Percentiles rank a stretch among this genome's conserved stretches.
These are phyloP conservation scores for Candida albicans DNA, from an alignment of 1,139 yeast species.

Conservation along the genomic window DNA sequence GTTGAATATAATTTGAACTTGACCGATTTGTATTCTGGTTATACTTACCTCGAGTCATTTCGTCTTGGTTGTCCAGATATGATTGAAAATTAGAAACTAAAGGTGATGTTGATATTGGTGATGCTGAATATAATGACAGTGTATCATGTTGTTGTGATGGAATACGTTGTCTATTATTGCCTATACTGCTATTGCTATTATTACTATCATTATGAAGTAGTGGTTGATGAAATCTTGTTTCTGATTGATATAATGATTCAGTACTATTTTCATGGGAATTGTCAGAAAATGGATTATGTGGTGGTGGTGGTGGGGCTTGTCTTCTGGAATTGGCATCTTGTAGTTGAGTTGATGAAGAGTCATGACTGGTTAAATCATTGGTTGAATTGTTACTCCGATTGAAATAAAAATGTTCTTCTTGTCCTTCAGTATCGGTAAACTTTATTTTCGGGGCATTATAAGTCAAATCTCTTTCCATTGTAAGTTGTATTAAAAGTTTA, in stretches of 20 bases:
- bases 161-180: background rate
- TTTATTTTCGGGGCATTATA: slow-evolving; percentile 9
- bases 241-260: background rate
- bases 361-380: background rate
- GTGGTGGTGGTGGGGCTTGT: background rate
- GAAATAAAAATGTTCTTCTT: slow-evolving; percentile 5
- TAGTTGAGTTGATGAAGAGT: background rate
- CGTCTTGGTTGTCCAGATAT: no score
- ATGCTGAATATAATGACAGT: slow-evolving; percentile 3
- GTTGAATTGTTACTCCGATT: background rate
- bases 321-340: background rate
- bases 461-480: slow-evolving; percentile 12
- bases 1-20: no score
- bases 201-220: background rate
- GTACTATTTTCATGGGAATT: background rate
- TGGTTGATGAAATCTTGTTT: background rate
- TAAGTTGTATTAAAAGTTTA: background rate
- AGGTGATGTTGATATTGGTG: background rate
- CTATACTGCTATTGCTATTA: background rate
- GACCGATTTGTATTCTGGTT: no score
- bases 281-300: slow-evolving; percentile 7
- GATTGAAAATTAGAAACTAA: no score
- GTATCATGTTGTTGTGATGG: background rate
- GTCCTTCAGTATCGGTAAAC: slow-evolving; percentile 6
- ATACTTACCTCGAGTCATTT: no score